Evolutionary conservation across 2,329 filamentous ascomycete genomes (phyloP).

Genomic region (Drechslera avenae): DNA sequence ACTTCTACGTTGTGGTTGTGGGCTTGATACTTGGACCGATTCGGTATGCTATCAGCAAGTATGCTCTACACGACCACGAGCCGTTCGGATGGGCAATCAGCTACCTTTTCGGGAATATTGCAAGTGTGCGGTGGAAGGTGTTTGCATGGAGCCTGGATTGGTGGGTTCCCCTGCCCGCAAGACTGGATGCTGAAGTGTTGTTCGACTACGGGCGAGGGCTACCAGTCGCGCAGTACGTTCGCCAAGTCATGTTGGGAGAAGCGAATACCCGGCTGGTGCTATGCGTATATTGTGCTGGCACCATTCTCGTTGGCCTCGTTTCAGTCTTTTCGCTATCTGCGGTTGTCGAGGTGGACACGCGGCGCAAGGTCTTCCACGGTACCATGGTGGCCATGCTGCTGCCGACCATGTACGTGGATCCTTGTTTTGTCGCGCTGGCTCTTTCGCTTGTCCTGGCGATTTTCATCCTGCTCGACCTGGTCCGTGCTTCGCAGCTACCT

Average conservation of each 20-base stretch:
- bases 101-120: conserved; percentile 83
- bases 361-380: conserved; percentile 96
- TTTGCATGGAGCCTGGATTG: conserved; percentile 69
- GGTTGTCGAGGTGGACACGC: conserved; percentile 89
- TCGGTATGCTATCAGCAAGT: conserved; percentile 68
- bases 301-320: conserved; percentile 73
- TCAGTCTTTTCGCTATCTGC: conserved; percentile 76
- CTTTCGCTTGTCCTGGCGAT: conserved; percentile 79
- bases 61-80: conserved; percentile 74
- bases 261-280: conserved; percentile 83
- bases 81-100: conserved; percentile 91
- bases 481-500: conserved; percentile 88
- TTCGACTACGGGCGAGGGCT: conserved; percentile 14
- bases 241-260: conserved; percentile 68
- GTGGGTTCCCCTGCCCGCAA: conserved; percentile 75
- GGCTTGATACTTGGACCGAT: conserved; percentile 72
- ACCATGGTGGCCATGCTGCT: conserved; percentile 98
- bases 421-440: conserved; percentile 78
- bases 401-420: conserved; percentile 84
- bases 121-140: conserved; percentile 72
- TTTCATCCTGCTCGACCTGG: conserved; percentile 86
- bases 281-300: conserved; percentile 71
- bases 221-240: conserved; percentile 63
- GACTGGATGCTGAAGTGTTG: conserved; percentile 30
- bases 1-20: conserved; percentile 73